phyloP scores from a whole-genome alignment of 129 eudicot genomes.

The Glebionis coronaria region DNA sequence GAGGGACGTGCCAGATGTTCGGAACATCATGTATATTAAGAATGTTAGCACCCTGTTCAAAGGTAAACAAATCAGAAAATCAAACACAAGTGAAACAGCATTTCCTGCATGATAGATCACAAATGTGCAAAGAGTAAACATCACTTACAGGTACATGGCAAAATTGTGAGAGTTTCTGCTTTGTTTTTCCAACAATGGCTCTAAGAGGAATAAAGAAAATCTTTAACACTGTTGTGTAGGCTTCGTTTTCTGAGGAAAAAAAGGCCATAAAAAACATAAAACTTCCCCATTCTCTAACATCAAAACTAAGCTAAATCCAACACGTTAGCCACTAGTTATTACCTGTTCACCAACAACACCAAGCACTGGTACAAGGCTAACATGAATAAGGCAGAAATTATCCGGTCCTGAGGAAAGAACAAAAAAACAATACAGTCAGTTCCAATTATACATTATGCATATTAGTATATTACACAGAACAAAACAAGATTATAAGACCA shows the following conservation, averaged over 20 bases:
- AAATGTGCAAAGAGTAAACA: not conserved
- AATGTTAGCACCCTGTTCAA: slow-evolving; percentile 68
- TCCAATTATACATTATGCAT: no score
- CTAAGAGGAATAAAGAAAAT: slow-evolving; percentile 41
- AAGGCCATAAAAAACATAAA: no score
- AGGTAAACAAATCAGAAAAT: slow-evolving; percentile 12
- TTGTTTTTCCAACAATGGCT: slow-evolving; percentile 92
- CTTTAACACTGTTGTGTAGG: slow-evolving; percentile 98
- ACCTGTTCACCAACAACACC: no score
- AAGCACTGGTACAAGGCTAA: no score
- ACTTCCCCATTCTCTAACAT: no score
- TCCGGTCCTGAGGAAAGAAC: no score
- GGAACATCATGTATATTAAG: slow-evolving; percentile 97
- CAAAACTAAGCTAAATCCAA: no score
- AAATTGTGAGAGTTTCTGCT: slow-evolving; percentile 87
- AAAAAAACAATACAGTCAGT: no score
- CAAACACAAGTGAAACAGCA: not conserved
- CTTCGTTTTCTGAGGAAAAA: slow-evolving; percentile 76
- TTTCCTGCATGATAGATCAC: slow-evolving; percentile 3
- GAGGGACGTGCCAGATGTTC: slow-evolving; percentile 97
- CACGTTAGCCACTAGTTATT: no score
- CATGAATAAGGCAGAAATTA: no score
- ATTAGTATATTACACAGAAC: no score
- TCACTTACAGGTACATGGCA: slow-evolving; percentile 92
- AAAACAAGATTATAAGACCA: no score